Evolutionary conservation across 1,284 basidiomycete genomes (phyloP).

Genomic region (Tausonia pullulans): DNA sequence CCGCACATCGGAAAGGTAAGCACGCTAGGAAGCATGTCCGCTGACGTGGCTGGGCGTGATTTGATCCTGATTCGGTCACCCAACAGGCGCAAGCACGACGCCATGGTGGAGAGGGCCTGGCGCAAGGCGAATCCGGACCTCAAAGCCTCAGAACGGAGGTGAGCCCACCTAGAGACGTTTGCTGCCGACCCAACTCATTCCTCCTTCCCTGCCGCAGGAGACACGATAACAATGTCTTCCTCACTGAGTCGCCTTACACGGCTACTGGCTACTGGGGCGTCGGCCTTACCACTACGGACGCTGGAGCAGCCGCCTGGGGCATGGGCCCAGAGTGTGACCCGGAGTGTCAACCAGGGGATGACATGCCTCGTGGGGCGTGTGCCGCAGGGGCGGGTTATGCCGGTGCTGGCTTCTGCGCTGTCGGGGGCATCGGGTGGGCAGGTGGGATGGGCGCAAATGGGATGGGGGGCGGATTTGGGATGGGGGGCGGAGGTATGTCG

Average conservation of each 20-base stretch:
- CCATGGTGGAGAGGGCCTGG: background rate
- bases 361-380: background rate
- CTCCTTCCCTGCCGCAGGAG: background rate
- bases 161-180: background rate
- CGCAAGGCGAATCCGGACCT: background rate
- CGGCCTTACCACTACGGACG: background rate
- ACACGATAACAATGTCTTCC: background rate
- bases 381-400: background rate
- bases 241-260: background rate
- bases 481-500: too few species aligned
- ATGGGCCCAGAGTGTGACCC: background rate
- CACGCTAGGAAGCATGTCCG: background rate
- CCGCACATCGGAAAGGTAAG: background rate
- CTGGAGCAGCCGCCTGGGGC: background rate
- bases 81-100: background rate
- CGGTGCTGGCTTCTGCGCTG: too few species aligned
- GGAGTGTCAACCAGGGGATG: background rate
- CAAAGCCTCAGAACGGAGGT: background rate
- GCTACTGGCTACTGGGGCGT: background rate
- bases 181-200: background rate
- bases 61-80: background rate
- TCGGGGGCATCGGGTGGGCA: background rate
- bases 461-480: background rate
- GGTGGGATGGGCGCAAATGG: background rate
- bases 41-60: background rate